Evolutionary conservation across 345 rosid species (phyloP), one percentile per base, ranked within the genome.

Genomic region (Citrus glauca): DNA sequence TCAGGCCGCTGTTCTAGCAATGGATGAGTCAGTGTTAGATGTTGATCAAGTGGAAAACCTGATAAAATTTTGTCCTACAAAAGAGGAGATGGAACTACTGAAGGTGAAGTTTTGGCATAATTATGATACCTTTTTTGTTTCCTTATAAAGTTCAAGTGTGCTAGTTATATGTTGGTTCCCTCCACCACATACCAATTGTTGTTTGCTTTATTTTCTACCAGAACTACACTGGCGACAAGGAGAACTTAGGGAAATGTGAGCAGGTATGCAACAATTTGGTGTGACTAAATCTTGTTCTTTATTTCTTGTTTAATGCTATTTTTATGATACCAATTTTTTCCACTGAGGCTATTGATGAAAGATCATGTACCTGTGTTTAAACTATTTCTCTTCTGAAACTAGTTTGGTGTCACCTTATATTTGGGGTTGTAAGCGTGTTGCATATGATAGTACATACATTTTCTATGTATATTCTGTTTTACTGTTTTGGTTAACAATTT

Each of bases 31-130:
- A 33, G 81, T 91, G 70, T 87, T 97, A 85, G 98, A 97, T 87
- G 92, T 85, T 84, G 99, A 97, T 84, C 99, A 97, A 82, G 95
- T 97, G 82, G 99, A 97, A 62, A 97, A 97, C 87, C 98, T 97
- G 80, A 94, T 94, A 82, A 97, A 97, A 72, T 94, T 94, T 84
- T 97, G 98, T 77, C 99, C 98, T 37, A 94, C 98, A 9, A 97
- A 97, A 83, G 99, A 97, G 87, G 99, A 97, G 90, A 94, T 94
- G 98, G 99, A 96, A 82, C 90, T 84, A 82, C 93, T 96, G 53
- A 96, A 96, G 99, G 99, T 96, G 75, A 82, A 69, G 57, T 55
- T 81, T 74, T 86, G 50, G 65, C 78, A 66, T 84, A 33, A 77
- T 25, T 72, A 33, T 66, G 60, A 69, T 72, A 82, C 56, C 45